Conservation (phyloP, 768 basidiomycete species). For the Gloeopeniophorella convolvens region DNA sequence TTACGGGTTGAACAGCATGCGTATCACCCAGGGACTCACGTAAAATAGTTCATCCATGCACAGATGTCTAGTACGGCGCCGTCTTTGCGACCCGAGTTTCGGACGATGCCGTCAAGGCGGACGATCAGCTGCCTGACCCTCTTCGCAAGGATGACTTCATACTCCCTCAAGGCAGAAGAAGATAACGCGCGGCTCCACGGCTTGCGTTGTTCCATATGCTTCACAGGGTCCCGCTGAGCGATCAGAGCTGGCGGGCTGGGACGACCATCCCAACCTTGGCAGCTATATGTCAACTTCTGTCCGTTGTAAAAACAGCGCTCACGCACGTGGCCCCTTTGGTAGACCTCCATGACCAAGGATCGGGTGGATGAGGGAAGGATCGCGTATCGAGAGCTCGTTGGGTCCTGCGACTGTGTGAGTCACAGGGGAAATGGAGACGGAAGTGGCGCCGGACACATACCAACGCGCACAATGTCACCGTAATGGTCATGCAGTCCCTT, state of each 20-base stretch:
- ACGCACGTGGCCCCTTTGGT: constrained; percentile 36
- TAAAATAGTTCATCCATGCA: constrained; percentile 34
- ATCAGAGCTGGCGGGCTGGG: constrained; percentile 33
- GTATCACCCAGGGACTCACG: constrained; percentile 25
- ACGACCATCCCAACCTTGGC: constrained; percentile 46
- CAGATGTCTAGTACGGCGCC: constrained; percentile 28
- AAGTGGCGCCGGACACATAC: too few relatives aligned
- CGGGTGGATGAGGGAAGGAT: constrained; percentile 27
- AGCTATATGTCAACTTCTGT: too few relatives aligned
- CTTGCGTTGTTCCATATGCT: constrained; percentile 40
- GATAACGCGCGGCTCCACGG: constrained; percentile 47
- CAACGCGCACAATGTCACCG: constrained; percentile 33
- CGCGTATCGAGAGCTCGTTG: constrained; percentile 38
- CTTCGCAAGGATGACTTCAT: constrained; percentile 34
- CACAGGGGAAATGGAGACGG: too few relatives aligned
- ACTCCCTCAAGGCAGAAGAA: constrained; percentile 39
- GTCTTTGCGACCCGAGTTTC: constrained; percentile 17
- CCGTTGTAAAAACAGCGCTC: background rate
- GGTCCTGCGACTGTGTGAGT: constrained; percentile 37
- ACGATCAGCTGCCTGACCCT: constrained; percentile 38
- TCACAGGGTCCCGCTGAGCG: constrained; percentile 33
- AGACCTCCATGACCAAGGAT: constrained; percentile 34
- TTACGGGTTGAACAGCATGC: too few relatives aligned
- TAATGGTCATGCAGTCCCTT: constrained; percentile 31
- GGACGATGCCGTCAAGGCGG: constrained; percentile 22